Conservation (phyloP, 78 protist genomes). For the Speleostelium caveatum region DNA sequence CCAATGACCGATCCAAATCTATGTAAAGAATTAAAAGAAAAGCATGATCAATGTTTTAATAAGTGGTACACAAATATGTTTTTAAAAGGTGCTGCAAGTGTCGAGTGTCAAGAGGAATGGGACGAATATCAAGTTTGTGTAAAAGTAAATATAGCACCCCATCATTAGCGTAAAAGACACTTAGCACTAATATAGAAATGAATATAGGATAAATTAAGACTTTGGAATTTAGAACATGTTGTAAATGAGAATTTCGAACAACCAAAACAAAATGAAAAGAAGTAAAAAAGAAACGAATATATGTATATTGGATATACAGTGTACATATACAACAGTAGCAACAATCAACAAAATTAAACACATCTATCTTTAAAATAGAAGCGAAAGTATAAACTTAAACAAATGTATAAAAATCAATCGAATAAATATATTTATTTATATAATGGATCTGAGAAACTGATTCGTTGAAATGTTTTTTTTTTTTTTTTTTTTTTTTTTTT, state of each 20-base stretch:
- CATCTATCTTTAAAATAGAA: not conserved
- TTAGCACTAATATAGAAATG: not conserved
- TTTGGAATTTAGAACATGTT: constrained; percentile 54
- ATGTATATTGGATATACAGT: not conserved
- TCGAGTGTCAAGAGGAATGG: constrained; percentile 82
- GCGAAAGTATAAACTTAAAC: not conserved
- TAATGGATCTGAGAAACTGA: not conserved
- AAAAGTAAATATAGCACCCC: constrained; percentile 15
- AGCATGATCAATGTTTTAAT: constrained; percentile 78
- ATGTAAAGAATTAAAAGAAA: constrained; percentile 75
- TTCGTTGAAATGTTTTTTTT: too few relatives aligned
- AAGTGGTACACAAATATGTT: constrained; percentile 72
- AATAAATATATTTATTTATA: not conserved
- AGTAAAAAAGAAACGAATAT: not conserved
- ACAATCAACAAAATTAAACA: not conserved
- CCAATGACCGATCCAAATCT: constrained; percentile 68
- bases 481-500: too few relatives aligned
- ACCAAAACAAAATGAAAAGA: not conserved
- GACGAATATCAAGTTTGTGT: constrained; percentile 80
- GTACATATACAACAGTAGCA: not conserved
- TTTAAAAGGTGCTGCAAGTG: constrained; percentile 35
- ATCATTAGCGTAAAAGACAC: too few relatives aligned
- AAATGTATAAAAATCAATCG: not conserved
- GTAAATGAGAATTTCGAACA: constrained; percentile 7
- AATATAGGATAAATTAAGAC: constrained; percentile 66